A percentile compares a stretch with the other conserved stretches of the same genome.
These are phyloP conservation scores for Saccharomycopsis babjevae DNA, from an alignment of 805 yeast species.

Conservation along the genomic window DNA sequence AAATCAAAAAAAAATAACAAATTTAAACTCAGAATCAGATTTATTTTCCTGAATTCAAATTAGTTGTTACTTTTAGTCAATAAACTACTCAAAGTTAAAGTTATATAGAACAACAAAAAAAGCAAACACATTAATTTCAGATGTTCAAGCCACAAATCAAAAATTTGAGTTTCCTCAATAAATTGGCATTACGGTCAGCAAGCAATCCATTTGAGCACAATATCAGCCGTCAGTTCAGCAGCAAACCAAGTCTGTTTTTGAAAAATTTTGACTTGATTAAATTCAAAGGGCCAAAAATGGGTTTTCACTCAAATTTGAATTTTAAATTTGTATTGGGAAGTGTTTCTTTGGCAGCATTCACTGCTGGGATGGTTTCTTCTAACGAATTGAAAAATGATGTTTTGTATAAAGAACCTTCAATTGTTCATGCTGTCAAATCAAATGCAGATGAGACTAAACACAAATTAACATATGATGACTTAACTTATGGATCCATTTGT, in stretches of 20 bases:
- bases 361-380: background rate
- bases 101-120: no score
- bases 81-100: no score
- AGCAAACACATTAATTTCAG: background rate
- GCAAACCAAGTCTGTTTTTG: background rate
- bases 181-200: background rate
- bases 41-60: no score
- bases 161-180: background rate
- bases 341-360: background rate
- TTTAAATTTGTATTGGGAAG: background rate
- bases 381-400: background rate
- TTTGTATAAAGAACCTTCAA: background rate
- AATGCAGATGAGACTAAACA: slow-evolving; percentile 24
- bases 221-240: background rate
- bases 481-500: slow-evolving; percentile 49
- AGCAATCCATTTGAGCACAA: background rate
- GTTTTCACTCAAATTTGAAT: background rate
- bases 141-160: background rate
- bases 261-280: background rate
- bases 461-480: slow-evolving; percentile 43
- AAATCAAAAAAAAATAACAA: no score
- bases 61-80: no score
- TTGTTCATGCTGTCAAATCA: background rate
- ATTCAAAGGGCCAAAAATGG: background rate
- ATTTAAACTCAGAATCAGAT: no score